These are phyloP conservation scores for Penicillium desertorum DNA, from an alignment of 495 filamentous ascomycete genomes.

Conservation along the genomic window DNA sequence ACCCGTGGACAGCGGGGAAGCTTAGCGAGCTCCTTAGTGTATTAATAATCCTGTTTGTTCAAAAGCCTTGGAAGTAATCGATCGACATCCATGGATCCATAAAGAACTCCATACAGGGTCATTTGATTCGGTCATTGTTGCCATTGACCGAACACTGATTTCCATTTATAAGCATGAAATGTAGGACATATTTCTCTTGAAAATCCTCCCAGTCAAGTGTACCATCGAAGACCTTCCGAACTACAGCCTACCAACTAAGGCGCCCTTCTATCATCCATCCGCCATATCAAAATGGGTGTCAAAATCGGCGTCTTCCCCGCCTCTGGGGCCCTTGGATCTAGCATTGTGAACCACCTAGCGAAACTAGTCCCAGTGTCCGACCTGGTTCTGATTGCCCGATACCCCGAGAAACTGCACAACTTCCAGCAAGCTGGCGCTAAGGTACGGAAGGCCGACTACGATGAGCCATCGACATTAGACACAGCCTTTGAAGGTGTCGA, in stretches of 20 bases:
- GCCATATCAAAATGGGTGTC: conserved; percentile 17
- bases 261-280: neutral
- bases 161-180: conserved; percentile 20
- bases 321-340: conserved; percentile 47
- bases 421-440: conserved; percentile 31
- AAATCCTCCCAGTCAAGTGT: neutral
- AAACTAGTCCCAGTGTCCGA: conserved; percentile 38
- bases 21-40: neutral
- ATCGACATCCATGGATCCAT: neutral
- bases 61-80: neutral
- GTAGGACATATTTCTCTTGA: neutral
- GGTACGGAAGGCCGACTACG: conserved; percentile 41
- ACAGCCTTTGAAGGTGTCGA: conserved; percentile 40
- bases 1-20: neutral
- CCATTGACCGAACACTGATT: conserved; percentile 4
- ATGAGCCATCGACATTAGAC: conserved; percentile 29
- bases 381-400: conserved; percentile 47
- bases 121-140: neutral
- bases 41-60: too few relatives aligned
- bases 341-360: conserved; percentile 47
- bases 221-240: neutral
- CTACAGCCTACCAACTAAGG: neutral
- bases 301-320: conserved; percentile 54
- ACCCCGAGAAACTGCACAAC: conserved; percentile 38
- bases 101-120: neutral